Conservation (phyloP, 768 basidiomycete species). For the Amanita polypyramis region DNA sequence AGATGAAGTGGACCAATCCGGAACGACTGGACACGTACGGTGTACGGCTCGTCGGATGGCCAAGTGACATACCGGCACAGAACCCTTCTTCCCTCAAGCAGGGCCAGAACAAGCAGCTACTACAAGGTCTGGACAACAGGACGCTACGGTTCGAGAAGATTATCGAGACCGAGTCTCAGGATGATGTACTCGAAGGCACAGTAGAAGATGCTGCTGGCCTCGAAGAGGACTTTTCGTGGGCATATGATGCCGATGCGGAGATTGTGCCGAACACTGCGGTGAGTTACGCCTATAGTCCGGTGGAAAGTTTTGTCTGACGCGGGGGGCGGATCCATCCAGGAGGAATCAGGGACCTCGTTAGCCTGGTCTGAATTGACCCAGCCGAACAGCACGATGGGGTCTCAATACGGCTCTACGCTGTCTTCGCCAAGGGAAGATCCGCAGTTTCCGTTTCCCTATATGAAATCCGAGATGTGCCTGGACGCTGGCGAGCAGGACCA, state of each 20-base stretch:
- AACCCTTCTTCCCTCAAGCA: slow-evolving; percentile 53
- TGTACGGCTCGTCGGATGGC: slow-evolving; percentile 57
- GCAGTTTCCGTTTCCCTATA: slow-evolving; percentile 1
- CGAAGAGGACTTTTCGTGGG: slow-evolving; percentile 32
- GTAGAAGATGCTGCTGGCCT: slow-evolving; percentile 4
- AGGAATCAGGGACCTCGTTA: neutral
- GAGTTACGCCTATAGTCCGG: neutral
- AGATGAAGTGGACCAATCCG: slow-evolving; percentile 72
- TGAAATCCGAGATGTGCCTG: neutral
- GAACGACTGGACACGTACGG: slow-evolving; percentile 45
- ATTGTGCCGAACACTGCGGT: slow-evolving; percentile 4
- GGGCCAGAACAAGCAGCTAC: slow-evolving; percentile 41
- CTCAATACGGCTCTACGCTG: neutral
- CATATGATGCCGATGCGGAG: slow-evolving; percentile 26
- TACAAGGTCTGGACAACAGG: slow-evolving; percentile 39
- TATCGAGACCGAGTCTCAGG: slow-evolving; percentile 7
- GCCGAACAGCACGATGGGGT: neutral
- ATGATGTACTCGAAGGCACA: neutral
- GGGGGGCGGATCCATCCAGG: neutral
- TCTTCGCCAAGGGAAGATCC: neutral
- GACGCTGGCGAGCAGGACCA: neutral
- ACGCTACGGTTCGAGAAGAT: slow-evolving; percentile 36
- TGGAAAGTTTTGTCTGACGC: neutral
- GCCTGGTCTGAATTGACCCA: neutral
- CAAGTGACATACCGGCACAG: slow-evolving; percentile 40